Percentiles rank a stretch among this genome's conserved stretches.
phyloP scores from a whole-genome alignment of 345 rosid species.

The Eucalyptus erythrocorys region DNA sequence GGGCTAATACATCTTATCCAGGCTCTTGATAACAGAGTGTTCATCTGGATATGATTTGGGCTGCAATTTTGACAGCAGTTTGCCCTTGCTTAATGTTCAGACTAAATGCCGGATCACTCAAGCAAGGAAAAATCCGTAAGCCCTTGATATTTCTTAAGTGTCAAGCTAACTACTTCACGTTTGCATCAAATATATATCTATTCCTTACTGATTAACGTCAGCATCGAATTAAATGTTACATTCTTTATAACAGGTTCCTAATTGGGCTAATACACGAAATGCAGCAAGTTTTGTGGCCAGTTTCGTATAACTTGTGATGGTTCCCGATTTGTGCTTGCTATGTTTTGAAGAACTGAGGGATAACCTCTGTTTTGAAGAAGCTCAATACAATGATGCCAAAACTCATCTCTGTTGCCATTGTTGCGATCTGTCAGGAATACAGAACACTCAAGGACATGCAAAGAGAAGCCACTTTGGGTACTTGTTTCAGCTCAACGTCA shows the following conservation, averaged over 20 bases:
- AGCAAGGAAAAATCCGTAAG: slow-evolving; percentile 22
- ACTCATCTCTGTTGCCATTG: background rate
- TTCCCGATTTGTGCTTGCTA: background rate
- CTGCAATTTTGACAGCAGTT: slow-evolving; percentile 24
- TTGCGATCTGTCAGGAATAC: background rate
- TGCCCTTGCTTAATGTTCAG: slow-evolving; percentile 25
- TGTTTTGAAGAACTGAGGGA: background rate
- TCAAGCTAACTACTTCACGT: background rate
- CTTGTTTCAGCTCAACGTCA: background rate
- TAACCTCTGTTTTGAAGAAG: background rate
- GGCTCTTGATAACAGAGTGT: background rate
- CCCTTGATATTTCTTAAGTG: background rate
- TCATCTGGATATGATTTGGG: background rate
- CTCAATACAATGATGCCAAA: background rate
- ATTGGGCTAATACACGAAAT: background rate
- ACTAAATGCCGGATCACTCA: slow-evolving; percentile 23
- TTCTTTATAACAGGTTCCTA: background rate
- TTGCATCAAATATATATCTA: background rate
- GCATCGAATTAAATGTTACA: background rate
- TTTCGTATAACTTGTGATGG: background rate
- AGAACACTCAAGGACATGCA: background rate
- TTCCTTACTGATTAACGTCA: background rate
- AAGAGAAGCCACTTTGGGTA: background rate
- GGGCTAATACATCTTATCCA: background rate
- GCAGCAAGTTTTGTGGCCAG: background rate